Evolutionary conservation across 768 basidiomycete species (phyloP), one percentile per base, ranked within the genome.

Genomic region (Pluteus cervinus): DNA sequence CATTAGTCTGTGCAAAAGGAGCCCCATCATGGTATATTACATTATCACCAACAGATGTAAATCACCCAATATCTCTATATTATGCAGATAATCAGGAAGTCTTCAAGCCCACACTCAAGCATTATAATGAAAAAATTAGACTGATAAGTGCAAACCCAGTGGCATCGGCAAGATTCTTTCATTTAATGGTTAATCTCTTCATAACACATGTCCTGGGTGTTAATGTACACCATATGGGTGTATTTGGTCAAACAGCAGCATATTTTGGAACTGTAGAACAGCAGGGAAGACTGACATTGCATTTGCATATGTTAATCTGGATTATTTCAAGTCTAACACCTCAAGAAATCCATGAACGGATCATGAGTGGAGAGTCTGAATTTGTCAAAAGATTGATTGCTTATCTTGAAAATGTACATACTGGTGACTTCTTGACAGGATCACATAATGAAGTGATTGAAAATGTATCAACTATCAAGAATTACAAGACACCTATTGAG

Each of bases 231-330:
- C n/a, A 38, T 4, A 46, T 33, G n/a, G 67, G 66, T 0, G 43
- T 65, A 1, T 45, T 65, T 3, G 63, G 66, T 1, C 4, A 36
- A 2, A 45, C 62, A 1, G 25, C 30, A 12, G 65, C 58, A 1
- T 68, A 65, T 40, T 55, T 62, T 39, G 66, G 62, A 0, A 45
- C 52, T 0, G 60, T 68, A 0, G 67, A 71, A 48, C 45, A 55
- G 1, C 69, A 71, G 45, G 65, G 60, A 1, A 43, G 62, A 14
- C 62, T 59, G 0, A 56, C 53, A 2, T 46, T 69, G 1, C 69
- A 65, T 46, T 41, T 59, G 0, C 65, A 66, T 41, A 29, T 65
- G 12, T 37, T 68, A 0, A 1, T 67, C 0, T 66, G 58, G 58
- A 42, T 66, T 4, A 20, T 40, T 6, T 36, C 55, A 30, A 46